These are phyloP conservation scores for Monosporozyma aquatica DNA, from an alignment of 805 yeast genomes.

Conservation along the genomic window DNA sequence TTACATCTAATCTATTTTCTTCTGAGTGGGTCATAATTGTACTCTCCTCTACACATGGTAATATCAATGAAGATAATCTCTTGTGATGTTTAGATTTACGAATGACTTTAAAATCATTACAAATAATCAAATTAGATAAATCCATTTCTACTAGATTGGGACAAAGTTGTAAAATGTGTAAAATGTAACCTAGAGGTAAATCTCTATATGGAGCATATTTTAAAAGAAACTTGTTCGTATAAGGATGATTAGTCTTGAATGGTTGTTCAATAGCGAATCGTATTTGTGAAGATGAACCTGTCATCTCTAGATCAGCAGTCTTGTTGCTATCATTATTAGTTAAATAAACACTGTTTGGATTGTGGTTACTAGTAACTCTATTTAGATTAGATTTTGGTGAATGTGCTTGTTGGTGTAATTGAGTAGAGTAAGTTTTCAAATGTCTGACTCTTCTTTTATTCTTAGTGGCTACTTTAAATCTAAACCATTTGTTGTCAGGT, in stretches of 20 bases:
- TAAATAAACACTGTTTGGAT: neutral
- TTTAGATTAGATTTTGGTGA: neutral
- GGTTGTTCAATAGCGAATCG: slow-evolving; percentile 5
- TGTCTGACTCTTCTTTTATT: slow-evolving; percentile 7
- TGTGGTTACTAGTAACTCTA: neutral
- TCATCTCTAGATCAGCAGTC: neutral
- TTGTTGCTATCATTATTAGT: neutral
- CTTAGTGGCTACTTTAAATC: slow-evolving; percentile 12
- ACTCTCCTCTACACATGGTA: slow-evolving; percentile 15
- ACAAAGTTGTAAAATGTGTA: slow-evolving; percentile 63
- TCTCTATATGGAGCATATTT: slow-evolving; percentile 65
- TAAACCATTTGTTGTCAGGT: slow-evolving; percentile 16
- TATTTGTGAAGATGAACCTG: slow-evolving; percentile 1
- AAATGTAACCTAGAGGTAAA: slow-evolving; percentile 65
- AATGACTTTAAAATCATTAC: slow-evolving; percentile 51
- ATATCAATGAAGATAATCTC: slow-evolving; percentile 9
- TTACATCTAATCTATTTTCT: slow-evolving; percentile 16
- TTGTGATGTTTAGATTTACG: slow-evolving; percentile 8
- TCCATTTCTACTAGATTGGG: slow-evolving; percentile 48
- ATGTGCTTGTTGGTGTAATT: neutral
- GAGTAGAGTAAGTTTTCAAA: neutral
- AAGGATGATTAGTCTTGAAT: slow-evolving; percentile 40
- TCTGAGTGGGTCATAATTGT: slow-evolving; percentile 7
- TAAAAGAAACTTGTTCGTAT: slow-evolving; percentile 47
- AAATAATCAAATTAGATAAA: slow-evolving; percentile 52